phyloP scores from a whole-genome alignment of 805 yeast species.

The Saccharomycopsis schoenii region DNA sequence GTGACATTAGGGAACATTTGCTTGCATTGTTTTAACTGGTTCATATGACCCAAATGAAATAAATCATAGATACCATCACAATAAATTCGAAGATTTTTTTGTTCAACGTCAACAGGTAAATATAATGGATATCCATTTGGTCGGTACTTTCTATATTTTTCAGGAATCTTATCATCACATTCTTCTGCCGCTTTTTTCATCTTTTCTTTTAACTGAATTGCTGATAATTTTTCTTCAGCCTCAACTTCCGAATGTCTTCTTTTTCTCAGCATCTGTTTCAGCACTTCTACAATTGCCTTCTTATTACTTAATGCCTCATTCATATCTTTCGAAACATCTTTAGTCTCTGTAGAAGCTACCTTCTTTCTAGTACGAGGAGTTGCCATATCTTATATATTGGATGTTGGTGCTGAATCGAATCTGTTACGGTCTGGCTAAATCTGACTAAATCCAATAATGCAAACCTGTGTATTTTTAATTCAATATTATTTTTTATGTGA shows the following conservation, averaged over 20 bases:
- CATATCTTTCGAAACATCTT: background rate
- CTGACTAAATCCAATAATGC: background rate
- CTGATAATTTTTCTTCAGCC: background rate
- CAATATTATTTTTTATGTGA: background rate
- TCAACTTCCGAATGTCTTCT: constrained; percentile 7
- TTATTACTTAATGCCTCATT: background rate
- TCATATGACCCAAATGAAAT: constrained; percentile 96
- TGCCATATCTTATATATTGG: background rate
- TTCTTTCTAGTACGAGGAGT: background rate
- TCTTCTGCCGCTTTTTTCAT: constrained; percentile 34
- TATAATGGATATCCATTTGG: constrained; percentile 74
- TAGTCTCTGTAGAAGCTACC: background rate
- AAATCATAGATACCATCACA: constrained; percentile 98
- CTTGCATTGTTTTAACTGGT: constrained; percentile 93
- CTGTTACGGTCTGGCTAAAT: background rate
- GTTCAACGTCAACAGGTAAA: constrained; percentile 56
- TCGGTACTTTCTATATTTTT: constrained; percentile 61
- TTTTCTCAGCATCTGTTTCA: constrained; percentile 2
- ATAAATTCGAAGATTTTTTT: constrained; percentile 83
- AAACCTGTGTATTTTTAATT: too few relatives aligned
- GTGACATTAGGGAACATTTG: constrained; percentile 78
- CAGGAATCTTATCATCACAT: constrained; percentile 57
- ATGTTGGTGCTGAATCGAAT: background rate
- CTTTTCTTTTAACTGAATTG: background rate
- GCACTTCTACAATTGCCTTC: background rate